These are phyloP conservation scores for Clitoria ternatea DNA, from an alignment of 306 rosid genomes.

Conservation along the genomic window DNA sequence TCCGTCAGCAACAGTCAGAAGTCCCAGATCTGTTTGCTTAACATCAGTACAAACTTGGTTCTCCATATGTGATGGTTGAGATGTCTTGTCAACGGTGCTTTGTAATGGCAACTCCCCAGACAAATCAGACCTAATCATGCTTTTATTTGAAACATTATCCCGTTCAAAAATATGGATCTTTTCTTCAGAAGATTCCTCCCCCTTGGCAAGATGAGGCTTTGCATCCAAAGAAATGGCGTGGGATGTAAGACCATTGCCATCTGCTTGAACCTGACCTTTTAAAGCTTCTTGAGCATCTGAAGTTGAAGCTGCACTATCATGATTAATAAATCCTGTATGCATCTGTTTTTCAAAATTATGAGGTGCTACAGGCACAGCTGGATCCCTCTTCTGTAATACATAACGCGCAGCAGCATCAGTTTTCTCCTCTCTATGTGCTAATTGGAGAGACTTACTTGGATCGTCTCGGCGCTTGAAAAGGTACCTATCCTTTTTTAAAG, in stretches of 20 bases:
- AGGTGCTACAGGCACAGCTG: conserved; percentile 30
- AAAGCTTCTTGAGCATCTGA: conserved; percentile 34
- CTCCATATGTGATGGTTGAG: conserved; percentile 38
- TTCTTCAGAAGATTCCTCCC: conserved; percentile 33
- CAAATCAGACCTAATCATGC: conserved; percentile 28
- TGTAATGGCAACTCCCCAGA: conserved; percentile 31
- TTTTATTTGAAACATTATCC: conserved; percentile 18
- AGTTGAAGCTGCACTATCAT: conserved; percentile 32
- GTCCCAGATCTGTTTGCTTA: conserved; percentile 30
- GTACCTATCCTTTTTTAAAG: conserved; percentile 71
- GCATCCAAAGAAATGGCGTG: conserved; percentile 29
- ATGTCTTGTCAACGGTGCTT: conserved; percentile 20
- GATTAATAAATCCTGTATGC: conserved; percentile 29
- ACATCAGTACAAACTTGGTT: conserved; percentile 22
- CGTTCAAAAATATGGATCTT: conserved; percentile 22
- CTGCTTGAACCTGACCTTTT: conserved; percentile 28
- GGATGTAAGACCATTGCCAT: conserved; percentile 26
- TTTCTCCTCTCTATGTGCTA: conserved; percentile 43
- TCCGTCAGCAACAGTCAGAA: conserved; percentile 30
- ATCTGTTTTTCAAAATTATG: conserved; percentile 33
- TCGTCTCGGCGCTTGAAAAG: conserved; percentile 90
- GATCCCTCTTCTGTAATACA: conserved; percentile 57
- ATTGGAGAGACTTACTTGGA: conserved; percentile 35
- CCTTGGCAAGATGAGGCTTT: conserved; percentile 42
- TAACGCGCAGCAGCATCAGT: conserved; percentile 46